These are phyloP conservation scores for Fusarium goolgardi DNA, from an alignment of 2,329 filamentous ascomycete genomes.

Conservation along the genomic window DNA sequence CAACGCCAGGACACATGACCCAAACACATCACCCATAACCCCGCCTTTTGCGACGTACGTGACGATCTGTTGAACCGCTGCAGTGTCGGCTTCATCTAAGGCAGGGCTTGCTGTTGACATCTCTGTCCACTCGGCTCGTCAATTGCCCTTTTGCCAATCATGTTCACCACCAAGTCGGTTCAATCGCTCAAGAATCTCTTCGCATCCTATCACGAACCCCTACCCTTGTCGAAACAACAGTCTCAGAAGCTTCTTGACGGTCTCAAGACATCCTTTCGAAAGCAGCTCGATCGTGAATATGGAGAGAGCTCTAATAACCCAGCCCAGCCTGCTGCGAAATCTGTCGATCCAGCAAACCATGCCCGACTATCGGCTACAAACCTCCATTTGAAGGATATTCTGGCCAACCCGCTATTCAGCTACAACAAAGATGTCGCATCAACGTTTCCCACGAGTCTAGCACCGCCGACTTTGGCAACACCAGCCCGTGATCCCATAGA, in stretches of 20 bases:
- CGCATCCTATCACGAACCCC: slow-evolving; percentile 62
- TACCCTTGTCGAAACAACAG: slow-evolving; percentile 62
- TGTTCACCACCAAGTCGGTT: slow-evolving; percentile 55
- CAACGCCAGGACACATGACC: slow-evolving; percentile 23
- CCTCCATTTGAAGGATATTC: slow-evolving; percentile 66
- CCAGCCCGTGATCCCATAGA: slow-evolving; percentile 60
- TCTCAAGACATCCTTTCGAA: slow-evolving; percentile 68
- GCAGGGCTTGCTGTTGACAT: slow-evolving; percentile 29
- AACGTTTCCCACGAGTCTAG: slow-evolving; percentile 29
- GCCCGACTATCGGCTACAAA: slow-evolving; percentile 55
- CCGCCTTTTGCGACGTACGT: slow-evolving; percentile 11
- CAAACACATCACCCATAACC: slow-evolving; percentile 14
- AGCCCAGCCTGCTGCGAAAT: slow-evolving; percentile 30
- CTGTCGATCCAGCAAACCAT: slow-evolving; percentile 32
- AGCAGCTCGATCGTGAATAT: slow-evolving; percentile 68
- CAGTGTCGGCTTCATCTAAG: background rate
- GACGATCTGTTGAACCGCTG: slow-evolving; percentile 1
- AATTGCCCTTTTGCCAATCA: slow-evolving; percentile 47
- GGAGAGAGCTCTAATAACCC: slow-evolving; percentile 55
- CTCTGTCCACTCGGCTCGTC: slow-evolving; percentile 51
- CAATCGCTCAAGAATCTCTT: slow-evolving; percentile 55
- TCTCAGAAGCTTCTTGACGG: slow-evolving; percentile 66
- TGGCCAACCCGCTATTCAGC: slow-evolving; percentile 67
- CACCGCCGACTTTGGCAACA: slow-evolving; percentile 13
- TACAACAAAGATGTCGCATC: slow-evolving; percentile 46